These are phyloP conservation scores for Lentinula boryana DNA, from an alignment of 768 basidiomycete genomes.

Conservation along the genomic window DNA sequence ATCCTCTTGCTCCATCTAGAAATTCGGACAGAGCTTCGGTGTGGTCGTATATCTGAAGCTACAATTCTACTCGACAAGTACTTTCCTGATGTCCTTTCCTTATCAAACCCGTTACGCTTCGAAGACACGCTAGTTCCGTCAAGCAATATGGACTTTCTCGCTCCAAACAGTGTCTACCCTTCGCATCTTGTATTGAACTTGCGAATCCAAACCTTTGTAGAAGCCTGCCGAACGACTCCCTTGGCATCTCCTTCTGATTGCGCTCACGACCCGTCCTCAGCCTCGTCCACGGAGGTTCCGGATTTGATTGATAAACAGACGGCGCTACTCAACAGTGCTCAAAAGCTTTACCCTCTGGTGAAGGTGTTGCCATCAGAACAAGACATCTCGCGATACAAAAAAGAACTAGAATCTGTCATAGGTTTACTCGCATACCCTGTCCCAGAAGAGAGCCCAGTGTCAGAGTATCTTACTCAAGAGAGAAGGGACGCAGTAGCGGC, in stretches of 20 bases:
- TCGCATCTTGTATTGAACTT: conserved; percentile 77
- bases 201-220: conserved; percentile 82
- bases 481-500: conserved; percentile 81
- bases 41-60: conserved; percentile 72
- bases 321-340: conserved; percentile 48
- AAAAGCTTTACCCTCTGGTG: conserved; percentile 62
- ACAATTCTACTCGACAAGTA: conserved; percentile 57
- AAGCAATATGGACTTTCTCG: conserved; percentile 39
- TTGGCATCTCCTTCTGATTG: conserved; percentile 32
- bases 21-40: conserved; percentile 63
- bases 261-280: conserved; percentile 5
- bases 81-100: conserved; percentile 65
- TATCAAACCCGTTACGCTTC: neutral
- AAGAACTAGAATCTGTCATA: conserved; percentile 69
- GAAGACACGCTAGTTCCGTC: conserved; percentile 7
- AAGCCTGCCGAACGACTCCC: conserved; percentile 72
- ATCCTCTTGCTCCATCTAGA: conserved; percentile 33
- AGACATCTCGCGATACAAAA: conserved; percentile 56
- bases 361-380: conserved; percentile 45
- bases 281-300: conserved; percentile 13
- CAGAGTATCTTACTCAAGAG: conserved; percentile 69
- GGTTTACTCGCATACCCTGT: conserved; percentile 80
- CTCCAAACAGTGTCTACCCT: conserved; percentile 66
- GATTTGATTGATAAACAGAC: conserved; percentile 35
- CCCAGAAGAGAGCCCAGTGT: conserved; percentile 71